Conservation (phyloP, 305 asterid species). For the Caryopteris hybrid region DNA sequence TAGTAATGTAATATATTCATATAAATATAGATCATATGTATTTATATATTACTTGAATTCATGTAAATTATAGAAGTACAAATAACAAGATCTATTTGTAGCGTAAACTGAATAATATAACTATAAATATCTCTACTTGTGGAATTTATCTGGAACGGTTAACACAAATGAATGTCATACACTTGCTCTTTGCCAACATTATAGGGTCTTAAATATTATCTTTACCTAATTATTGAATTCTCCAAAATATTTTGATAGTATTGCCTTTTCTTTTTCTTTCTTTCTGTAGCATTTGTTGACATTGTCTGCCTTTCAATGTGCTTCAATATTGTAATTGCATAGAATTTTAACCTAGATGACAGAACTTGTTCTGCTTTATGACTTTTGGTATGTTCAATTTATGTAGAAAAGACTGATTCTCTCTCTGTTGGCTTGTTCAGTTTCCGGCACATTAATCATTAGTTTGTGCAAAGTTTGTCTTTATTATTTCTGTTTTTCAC, state of each 20-base stretch:
- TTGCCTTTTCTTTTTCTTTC: neutral
- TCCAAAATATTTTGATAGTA: neutral
- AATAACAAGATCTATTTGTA: neutral
- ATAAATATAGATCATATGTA: neutral
- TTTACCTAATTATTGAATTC: neutral
- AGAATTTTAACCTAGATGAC: no score
- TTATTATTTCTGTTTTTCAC: no score
- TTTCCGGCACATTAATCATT: no score
- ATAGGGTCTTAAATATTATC: neutral
- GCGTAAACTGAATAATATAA: neutral
- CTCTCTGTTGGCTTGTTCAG: no score
- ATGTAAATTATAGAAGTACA: neutral
- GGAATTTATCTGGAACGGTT: neutral
- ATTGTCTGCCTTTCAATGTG: neutral
- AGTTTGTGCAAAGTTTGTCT: no score
- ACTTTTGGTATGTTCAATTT: no score
- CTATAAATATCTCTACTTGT: neutral
- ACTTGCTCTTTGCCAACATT: neutral
- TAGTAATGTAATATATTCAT: no score
- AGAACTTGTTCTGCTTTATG: no score
- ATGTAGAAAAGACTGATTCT: no score
- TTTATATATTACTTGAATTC: no score
- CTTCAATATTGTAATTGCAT: no score
- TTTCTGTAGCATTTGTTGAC: neutral
- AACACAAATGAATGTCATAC: neutral